Evolutionary conservation across 768 basidiomycete genomes (phyloP), one percentile per base, ranked within the genome.

Genomic region (Auricularia cornea): DNA sequence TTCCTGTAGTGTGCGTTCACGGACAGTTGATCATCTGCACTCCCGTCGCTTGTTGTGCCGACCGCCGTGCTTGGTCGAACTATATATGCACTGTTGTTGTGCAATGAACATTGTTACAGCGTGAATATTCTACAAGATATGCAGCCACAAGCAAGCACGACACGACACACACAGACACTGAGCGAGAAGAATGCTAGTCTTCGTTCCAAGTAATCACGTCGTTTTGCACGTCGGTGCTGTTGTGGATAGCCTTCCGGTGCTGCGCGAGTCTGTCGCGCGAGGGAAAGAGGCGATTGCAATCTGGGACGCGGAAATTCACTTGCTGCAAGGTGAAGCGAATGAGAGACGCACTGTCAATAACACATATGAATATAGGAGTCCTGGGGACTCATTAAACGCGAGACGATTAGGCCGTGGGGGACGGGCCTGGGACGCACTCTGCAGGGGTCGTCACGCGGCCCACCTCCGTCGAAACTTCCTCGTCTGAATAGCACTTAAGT

Each of bases 321-420:
- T 6, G 51, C n/a, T 57, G 18, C 32, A 20, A 38, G 4, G 48
- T 54, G 23, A 12, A 33, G 40, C 12, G 54, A 48, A 33, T 33
- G 26, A 57, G 31, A 38, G 33, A 69, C 72, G 51, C 72, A 86
- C 87, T 80, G 68, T 81, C 73, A 38, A 88, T 76, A 3, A 80
- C 86, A 68, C 90, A 92, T 62, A 92, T 90, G 71, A 83, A 90
- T n/a, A 92, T 88, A 0, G 89, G 84, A 2, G 89, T 91, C 66
- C 90, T 92, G 63, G 28, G 59, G 59, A 60, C 33, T 31, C 23
- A 65, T 12, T 68, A 64, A 31, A 51, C 66, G 20, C 59, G n/a
- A n/a, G n/a, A 48, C 31, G 16, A 23, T 41, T 23, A 35, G 35
- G 8, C 38, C 23, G 5, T 59, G 35, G 65, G 48, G 54, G 8